Evolutionary conservation across 2,329 filamentous ascomycete species (phyloP), one percentile per base, ranked within the genome.

Genomic region (Huntiella decipiens): DNA sequence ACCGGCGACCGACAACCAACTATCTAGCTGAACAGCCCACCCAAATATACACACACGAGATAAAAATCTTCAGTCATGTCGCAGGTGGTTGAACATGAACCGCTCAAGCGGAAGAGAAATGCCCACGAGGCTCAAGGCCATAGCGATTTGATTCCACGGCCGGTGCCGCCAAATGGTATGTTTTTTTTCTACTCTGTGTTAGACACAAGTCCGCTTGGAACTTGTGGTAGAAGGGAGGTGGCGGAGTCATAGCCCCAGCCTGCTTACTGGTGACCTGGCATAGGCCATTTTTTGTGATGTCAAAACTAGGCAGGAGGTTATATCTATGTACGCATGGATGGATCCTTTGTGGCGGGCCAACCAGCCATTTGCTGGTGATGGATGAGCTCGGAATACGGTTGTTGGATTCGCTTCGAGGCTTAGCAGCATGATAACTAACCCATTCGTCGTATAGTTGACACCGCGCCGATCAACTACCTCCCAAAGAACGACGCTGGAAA

Each of bases 401-500:
- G 7, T 28, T 28, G 22, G 22, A 28, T 28, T 28, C 22, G 22
- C 6, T 7, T 28, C 6, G 22, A 28, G 22, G 22, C 22, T 28
- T 28, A 28, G 22, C 22, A 28, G 22, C 1, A 28, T 10, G 8
- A 28, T 28, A 28, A 28, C 22, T 28, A 28, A 28, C 22, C 8
- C 8, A 28, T 10, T 10, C 22, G 6, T 28, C 3, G 22, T 28
- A 7, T 43, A 51, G 49, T 48, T 12, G 44, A 49, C 10, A 43
- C 38, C 31, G 22, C 44, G 57, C 40, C 49, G 44, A 72, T 75
- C 55, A 73, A 74, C 51, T 76, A 74, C 55, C 56, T 74, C 36
- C 61, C 66, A 11, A 66, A 62, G 49, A 58, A 63, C 13, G 63
- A 60, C 42, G 42, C 57, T n/a, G 61, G 64, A 16, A 66, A 63